A percentile compares a stretch with the other conserved stretches of the same genome.
phyloP scores from a whole-genome alignment of 2,329 filamentous ascomycete species.

The Aspergillus awamori region DNA sequence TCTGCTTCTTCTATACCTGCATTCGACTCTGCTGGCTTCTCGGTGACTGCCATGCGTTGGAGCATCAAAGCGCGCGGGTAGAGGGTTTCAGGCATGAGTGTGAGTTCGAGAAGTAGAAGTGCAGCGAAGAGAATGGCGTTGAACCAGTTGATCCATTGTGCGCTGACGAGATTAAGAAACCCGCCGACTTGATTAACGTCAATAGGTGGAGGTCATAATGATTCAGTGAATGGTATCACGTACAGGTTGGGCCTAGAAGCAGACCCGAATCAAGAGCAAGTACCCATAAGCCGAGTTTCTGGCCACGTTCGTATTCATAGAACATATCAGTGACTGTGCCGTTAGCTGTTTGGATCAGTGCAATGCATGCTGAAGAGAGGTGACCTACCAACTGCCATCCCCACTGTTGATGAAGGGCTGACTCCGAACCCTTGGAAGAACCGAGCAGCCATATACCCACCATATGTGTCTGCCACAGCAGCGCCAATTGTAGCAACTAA shows the following conservation, averaged over 20 bases:
- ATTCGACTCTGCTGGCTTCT: background rate
- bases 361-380: too few relatives aligned
- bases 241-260: slow-evolving; percentile 53
- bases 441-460: slow-evolving; percentile 59
- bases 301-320: slow-evolving; percentile 59
- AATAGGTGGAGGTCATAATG: background rate
- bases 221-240: slow-evolving; percentile 16
- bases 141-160: slow-evolving; percentile 59
- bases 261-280: slow-evolving; percentile 58
- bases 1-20: background rate
- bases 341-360: background rate
- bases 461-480: slow-evolving; percentile 46
- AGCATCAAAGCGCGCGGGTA: slow-evolving; percentile 59
- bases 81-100: slow-evolving; percentile 59
- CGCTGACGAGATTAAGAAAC: slow-evolving; percentile 52
- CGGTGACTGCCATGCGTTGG: slow-evolving; percentile 31
- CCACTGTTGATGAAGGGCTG: slow-evolving; percentile 57
- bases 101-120: slow-evolving; percentile 52
- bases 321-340: slow-evolving; percentile 56
- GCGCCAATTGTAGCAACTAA: slow-evolving; percentile 48
- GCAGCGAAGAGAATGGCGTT: slow-evolving; percentile 56
- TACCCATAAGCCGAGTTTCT: slow-evolving; percentile 61
- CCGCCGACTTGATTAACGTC: slow-evolving; percentile 48
- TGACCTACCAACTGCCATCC: slow-evolving; percentile 51
- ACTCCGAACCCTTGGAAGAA: slow-evolving; percentile 63